A percentile compares a stretch with the other conserved stretches of the same genome.
Conservation (phyloP, 345 rosid species). For the Linum tenue region DNA sequence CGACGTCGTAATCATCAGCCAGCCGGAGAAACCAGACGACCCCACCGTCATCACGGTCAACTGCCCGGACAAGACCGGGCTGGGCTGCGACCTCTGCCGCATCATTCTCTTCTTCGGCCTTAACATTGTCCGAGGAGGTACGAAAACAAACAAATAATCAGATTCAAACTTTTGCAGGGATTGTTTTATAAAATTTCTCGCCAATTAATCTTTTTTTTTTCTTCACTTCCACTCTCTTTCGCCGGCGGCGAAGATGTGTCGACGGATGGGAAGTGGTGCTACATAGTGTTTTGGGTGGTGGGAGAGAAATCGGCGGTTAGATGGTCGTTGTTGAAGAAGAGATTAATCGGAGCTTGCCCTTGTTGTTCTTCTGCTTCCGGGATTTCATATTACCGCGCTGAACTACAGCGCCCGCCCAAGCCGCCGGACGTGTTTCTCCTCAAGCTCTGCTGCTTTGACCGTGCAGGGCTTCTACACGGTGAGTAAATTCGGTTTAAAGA, state of each 20-base stretch:
- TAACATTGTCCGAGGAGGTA: slow-evolving; percentile 85
- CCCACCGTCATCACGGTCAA: slow-evolving; percentile 66
- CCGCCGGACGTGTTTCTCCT: slow-evolving; percentile 71
- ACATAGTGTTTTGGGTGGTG: slow-evolving; percentile 78
- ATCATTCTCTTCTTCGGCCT: slow-evolving; percentile 88
- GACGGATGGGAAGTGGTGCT: slow-evolving; percentile 98
- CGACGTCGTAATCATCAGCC: slow-evolving; percentile 71
- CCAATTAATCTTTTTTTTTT: not conserved
- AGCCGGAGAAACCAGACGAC: slow-evolving; percentile 68
- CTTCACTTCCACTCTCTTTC: slow-evolving; percentile 11
- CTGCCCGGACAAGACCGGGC: slow-evolving; percentile 96
- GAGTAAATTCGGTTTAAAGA: slow-evolving; percentile 1
- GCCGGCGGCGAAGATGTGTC: slow-evolving; percentile 53
- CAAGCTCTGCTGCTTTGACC: slow-evolving; percentile 64
- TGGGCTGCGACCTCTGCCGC: slow-evolving; percentile 90
- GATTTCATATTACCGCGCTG: slow-evolving; percentile 48
- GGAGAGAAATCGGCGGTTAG: slow-evolving; percentile 49
- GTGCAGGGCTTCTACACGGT: slow-evolving; percentile 86
- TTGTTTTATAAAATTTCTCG: not conserved
- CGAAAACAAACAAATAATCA: not conserved
- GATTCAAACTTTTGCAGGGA: not conserved
- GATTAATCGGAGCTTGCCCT: slow-evolving; percentile 68
- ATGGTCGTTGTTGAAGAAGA: slow-evolving; percentile 80
- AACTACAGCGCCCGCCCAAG: slow-evolving; percentile 37
- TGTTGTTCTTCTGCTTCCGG: slow-evolving; percentile 71